Conservation (phyloP, 1,284 basidiomycete genomes). For the Athelia sp. region DNA sequence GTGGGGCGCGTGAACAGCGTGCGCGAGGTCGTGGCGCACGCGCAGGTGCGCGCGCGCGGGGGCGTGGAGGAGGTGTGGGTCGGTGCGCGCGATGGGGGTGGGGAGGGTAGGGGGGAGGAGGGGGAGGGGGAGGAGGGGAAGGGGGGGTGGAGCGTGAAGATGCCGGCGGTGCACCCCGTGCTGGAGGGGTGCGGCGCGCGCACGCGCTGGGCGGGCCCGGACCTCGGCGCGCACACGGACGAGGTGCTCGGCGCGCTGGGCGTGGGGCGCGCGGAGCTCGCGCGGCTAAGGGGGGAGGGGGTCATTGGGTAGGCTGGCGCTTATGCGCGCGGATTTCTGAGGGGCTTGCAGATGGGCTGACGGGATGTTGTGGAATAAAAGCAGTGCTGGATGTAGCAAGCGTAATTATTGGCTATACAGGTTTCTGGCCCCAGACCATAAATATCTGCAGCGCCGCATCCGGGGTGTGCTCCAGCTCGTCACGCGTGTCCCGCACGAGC, state of each 20-base stretch:
- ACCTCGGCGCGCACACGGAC: conserved; percentile 59
- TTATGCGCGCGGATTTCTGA: no score
- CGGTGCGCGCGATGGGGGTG: conserved; percentile 28
- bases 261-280: conserved; percentile 37
- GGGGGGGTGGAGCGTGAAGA: conserved; percentile 55
- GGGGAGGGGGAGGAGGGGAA: conserved; percentile 22
- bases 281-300: conserved; percentile 36
- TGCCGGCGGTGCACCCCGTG: conserved; percentile 57
- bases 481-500: conserved; percentile 8
- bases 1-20: conserved; percentile 60
- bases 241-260: conserved; percentile 53
- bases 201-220: conserved; percentile 64
- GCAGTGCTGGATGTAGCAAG: no score
- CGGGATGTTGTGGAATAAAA: no score
- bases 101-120: conserved; percentile 29
- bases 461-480: conserved; percentile 11
- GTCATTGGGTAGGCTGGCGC: conserved; percentile 34
- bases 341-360: no score
- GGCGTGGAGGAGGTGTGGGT: conserved; percentile 58
- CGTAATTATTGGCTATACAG: background rate
- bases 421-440: conserved; percentile 8
- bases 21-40: conserved; percentile 53
- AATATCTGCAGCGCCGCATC: conserved; percentile 1
- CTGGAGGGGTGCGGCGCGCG: conserved; percentile 50
- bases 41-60: conserved; percentile 51